phyloP scores from a whole-genome alignment of 208 protist species.

The Crithidia sp. region DNA sequence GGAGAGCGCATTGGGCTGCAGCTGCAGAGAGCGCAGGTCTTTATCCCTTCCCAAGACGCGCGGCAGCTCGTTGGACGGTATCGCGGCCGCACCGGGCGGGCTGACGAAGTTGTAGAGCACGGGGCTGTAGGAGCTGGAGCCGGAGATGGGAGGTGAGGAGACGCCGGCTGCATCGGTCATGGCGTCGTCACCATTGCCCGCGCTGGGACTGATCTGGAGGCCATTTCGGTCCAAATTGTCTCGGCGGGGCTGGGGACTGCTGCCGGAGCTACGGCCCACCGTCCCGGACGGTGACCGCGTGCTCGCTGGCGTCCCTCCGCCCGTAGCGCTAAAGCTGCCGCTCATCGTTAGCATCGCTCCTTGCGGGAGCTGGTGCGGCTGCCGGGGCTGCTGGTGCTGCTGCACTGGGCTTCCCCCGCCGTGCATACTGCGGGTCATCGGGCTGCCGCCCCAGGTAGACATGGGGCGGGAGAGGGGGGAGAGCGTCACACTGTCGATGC shows the following conservation, averaged over 20 bases:
- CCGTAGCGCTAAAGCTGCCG: slow-evolving; percentile 2
- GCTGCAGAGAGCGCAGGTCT: slow-evolving; percentile 1
- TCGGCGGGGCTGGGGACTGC: slow-evolving; percentile 4
- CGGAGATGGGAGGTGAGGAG: neutral
- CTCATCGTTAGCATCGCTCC: neutral
- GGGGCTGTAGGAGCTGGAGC: slow-evolving; percentile 6
- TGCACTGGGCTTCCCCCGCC: slow-evolving; percentile 1
- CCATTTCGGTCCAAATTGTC: neutral
- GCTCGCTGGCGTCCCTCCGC: neutral
- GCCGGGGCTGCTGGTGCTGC: neutral
- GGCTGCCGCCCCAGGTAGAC: slow-evolving; percentile 25
- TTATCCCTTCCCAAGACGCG: neutral
- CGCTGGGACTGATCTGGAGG: neutral
- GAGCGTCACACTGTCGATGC: slow-evolving; percentile 38
- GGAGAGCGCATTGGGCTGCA: slow-evolving; percentile 6
- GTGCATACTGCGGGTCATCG: slow-evolving; percentile 17
- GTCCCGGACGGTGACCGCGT: slow-evolving; percentile 1
- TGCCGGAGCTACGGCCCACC: slow-evolving; percentile 1
- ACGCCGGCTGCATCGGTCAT: neutral
- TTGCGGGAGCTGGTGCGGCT: neutral
- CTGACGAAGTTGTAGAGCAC: slow-evolving; percentile 5
- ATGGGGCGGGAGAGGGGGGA: slow-evolving; percentile 52
- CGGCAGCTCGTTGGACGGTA: slow-evolving; percentile 4
- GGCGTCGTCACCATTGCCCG: neutral
- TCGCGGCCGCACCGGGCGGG: slow-evolving; percentile 9